Base-by-base conservation (phyloP, 441 rosid genomes). In the Euphorbia celastroides region DNA sequence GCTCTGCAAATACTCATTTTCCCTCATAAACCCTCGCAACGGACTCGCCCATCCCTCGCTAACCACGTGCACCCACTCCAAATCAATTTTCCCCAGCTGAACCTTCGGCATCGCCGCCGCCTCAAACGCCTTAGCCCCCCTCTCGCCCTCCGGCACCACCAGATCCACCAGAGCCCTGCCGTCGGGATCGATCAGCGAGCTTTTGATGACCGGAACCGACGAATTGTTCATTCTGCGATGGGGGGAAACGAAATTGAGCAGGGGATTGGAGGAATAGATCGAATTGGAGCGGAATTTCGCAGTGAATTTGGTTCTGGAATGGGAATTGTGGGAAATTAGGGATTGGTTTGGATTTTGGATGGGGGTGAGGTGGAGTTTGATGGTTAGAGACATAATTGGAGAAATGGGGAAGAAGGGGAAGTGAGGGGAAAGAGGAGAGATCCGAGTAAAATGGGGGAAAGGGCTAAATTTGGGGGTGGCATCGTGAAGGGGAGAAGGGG, bases 31-130 rank as follows among this genome's bases (percentile, higher is more conserved):
- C 12, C 98, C 97, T 2, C 78, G 72, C 58, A 90, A 87, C 3
- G 98, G 98, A 51, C 98, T 93, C 42, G 97, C 96, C 98, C 98
- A 93, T 19, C 97, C 98, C 79, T 93, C 97, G 83, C 97, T 85
- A 70, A 93, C 69, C 20, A 93, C 98, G 77, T 92, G 98, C 10
- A 87, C 91, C 99, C 99, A 94, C 81, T 92, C 98, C 26, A 88
- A 60, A 74, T 94, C 99, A 27, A 89, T 86, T 80, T 78, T 79
- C 7, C 86, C 82, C 60, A 94, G 77, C 73, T 65, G 75, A 72
- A 83, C 94, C 77, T 66, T 81, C 19, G 89, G 91, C 84, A 92
- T 71, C 54, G 84, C 52, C 38, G 80, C 90, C 0, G 96, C 84
- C 73, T 94, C 93, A n/a, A 31, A 32, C 27, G 75, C 77, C 78